Conservation (phyloP, 2,329 filamentous ascomycete species). For the Diplodia intermedia region DNA sequence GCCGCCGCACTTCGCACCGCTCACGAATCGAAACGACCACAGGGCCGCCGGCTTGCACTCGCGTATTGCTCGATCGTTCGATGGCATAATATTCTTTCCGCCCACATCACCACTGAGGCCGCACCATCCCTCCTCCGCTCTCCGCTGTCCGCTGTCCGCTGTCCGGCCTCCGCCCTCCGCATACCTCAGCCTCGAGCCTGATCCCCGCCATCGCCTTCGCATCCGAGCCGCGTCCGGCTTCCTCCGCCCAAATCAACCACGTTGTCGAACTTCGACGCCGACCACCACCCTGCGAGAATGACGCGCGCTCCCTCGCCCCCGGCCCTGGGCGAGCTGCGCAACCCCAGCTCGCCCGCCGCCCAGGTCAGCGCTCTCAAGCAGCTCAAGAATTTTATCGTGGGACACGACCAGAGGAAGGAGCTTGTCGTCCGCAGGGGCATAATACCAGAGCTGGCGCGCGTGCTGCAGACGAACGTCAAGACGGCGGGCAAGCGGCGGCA, state of each 20-base stretch:
- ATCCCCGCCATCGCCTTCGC: constrained; percentile 10
- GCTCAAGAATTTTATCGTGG: constrained; percentile 89
- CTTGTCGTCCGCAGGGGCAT: constrained; percentile 74
- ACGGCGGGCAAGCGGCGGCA: constrained; percentile 55
- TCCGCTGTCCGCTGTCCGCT: constrained; percentile 11
- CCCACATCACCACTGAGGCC: constrained; percentile 17
- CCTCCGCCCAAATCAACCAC: background rate
- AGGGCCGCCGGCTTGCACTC: background rate
- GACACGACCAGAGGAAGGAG: constrained; percentile 87
- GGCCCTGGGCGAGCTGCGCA: constrained; percentile 48
- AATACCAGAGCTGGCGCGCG: constrained; percentile 65
- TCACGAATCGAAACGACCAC: constrained; percentile 13
- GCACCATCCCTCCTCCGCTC: constrained; percentile 16
- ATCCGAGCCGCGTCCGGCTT: background rate
- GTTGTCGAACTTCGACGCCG: constrained; percentile 1
- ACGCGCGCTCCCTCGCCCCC: constrained; percentile 46
- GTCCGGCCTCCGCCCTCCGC: constrained; percentile 29
- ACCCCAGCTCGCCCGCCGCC: constrained; percentile 46
- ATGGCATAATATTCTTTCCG: constrained; percentile 30
- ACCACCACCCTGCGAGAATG: constrained; percentile 37
- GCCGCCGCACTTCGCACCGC: constrained; percentile 9
- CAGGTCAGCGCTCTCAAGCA: constrained; percentile 66
- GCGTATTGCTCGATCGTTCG: constrained; percentile 25
- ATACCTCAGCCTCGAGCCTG: constrained; percentile 12
- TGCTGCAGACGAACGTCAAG: constrained; percentile 56